Base-by-base conservation (phyloP, 1,284 basidiomycete species). In the Papiliotrema laurentii region DNA sequence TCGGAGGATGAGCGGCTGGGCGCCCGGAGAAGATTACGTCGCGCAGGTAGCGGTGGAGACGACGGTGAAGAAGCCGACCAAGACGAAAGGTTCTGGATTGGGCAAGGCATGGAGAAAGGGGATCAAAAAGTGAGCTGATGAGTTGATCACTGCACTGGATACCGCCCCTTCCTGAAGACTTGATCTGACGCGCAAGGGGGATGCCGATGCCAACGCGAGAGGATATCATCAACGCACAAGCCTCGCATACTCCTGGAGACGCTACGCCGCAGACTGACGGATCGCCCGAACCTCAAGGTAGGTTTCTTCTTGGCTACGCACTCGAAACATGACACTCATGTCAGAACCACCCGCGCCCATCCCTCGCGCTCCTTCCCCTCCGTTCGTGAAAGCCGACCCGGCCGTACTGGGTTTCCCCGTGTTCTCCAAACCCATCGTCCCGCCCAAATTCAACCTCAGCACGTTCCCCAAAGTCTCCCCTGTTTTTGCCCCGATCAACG, bases 101-200 rank as follows among this genome's bases (percentile, higher is more conserved):
- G 67, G 64, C 18, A 68, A 67, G 50, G 59, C 55, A 24, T 66
- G 63, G 65, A 58, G 64, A 42, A 68, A 68, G 55, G 67, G 64
- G 5, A 35, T 66, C 33, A 67, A 65, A 49, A 72, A 72, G 67
- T 68, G 57, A 46, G 68, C 64, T 2, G 24, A 10, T 41, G 36
- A n/a, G n/a, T n/a, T n/a, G n/a, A n/a, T n/a, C n/a, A n/a, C n/a
- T n/a, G n/a, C n/a, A n/a, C n/a, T n/a, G n/a, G n/a, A n/a, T n/a
- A n/a, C n/a, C n/a, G n/a, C n/a, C n/a, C n/a, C n/a, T n/a, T n/a
- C n/a, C n/a, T n/a, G n/a, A n/a, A n/a, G n/a, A n/a, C n/a, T n/a
- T n/a, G n/a, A n/a, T n/a, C n/a, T n/a, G n/a, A n/a, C n/a, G n/a
- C n/a, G n/a, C n/a, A n/a, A n/a, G n/a, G n/a, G n/a, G n/a, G n/a